Evolutionary conservation across 139 green algal species (phyloP), one percentile per base, ranked within the genome.

Genomic region (Chlorella sp.): DNA sequence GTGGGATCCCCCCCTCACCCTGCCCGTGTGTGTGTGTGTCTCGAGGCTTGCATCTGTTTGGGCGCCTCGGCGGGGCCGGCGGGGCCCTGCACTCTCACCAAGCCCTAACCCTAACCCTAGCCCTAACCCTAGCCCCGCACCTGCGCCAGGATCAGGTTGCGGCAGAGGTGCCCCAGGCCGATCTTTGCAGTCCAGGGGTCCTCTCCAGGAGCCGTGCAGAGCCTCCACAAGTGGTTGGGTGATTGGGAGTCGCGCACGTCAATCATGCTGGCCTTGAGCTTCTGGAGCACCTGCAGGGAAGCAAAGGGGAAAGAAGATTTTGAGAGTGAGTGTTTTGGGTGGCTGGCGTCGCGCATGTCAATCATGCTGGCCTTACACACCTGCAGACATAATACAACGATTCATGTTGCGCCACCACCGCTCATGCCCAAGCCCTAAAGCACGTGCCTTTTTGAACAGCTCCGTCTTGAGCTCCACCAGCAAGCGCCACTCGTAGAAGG

Each of bases 401-500:
- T n/a, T n/a, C n/a, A n/a, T n/a, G n/a, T n/a, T n/a, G n/a, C n/a
- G n/a, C n/a, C n/a, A n/a, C n/a, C n/a, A n/a, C n/a, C n/a, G n/a
- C n/a, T n/a, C n/a, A n/a, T 59, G 49, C 23, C 55, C 49, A 59
- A 59, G 14, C 49, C 49, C 17, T 59, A 59, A 59, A 59, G 49
- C 67, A 65, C 63, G 5, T 27, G 74, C 78, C 67, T 74, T 76
- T 6, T 64, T 30, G 67, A 73, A 84, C 32, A 84, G 79, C 49
- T 78, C 60, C 60, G 76, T 65, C 42, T 75, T 76, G 26, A 84
- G 79, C 27, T 31, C n/a, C 4, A 68, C 63, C 49, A 78, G 67
- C 35, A 78, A 70, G 1, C 66, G 74, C 79, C 79, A 84, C 67
- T 84, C 79, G 42, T 78, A 34, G 49, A 84, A 80, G 33, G 49